These are phyloP conservation scores for Fusarium proliferatum DNA, from an alignment of 2,329 filamentous ascomycete genomes.

Conservation along the genomic window DNA sequence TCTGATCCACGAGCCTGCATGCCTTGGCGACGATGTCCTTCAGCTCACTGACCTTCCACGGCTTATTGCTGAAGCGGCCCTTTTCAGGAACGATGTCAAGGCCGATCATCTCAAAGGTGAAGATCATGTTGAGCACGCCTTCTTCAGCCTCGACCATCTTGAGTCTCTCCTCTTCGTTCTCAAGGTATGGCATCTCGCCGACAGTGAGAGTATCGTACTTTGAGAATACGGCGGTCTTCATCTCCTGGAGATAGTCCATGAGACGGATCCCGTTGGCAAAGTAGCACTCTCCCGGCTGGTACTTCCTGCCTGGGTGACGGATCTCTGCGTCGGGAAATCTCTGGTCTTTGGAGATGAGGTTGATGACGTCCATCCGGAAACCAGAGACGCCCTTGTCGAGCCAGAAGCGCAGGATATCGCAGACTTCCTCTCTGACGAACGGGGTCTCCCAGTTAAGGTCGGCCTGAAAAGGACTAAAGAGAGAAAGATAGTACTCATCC, in stretches of 20 bases:
- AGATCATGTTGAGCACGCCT: neutral
- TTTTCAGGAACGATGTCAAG: neutral
- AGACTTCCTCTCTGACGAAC: conserved; percentile 74
- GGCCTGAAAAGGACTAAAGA: conserved; percentile 81
- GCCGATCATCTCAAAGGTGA: conserved; percentile 1
- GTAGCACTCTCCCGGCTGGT: conserved; percentile 64
- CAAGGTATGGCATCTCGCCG: conserved; percentile 68
- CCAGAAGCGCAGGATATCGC: conserved; percentile 83
- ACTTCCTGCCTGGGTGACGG: conserved; percentile 55
- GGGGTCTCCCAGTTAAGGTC: conserved; percentile 86
- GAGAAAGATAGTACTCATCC: conserved; percentile 79
- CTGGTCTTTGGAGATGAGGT: conserved; percentile 74
- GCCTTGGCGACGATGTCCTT: neutral
- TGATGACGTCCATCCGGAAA: conserved; percentile 79
- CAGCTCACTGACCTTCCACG: neutral
- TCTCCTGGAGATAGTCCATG: conserved; percentile 74
- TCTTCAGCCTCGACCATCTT: neutral
- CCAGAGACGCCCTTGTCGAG: conserved; percentile 77
- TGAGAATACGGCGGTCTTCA: conserved; percentile 66
- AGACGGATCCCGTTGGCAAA: conserved; percentile 76
- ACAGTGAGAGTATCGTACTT: conserved; percentile 75
- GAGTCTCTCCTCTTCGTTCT: conserved; percentile 55
- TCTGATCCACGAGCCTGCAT: neutral
- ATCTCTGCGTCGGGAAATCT: conserved; percentile 69
- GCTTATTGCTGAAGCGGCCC: neutral